Conservation (phyloP, 2,329 filamentous ascomycete genomes). For the Stagonosporopsis chrysanthemi region DNA sequence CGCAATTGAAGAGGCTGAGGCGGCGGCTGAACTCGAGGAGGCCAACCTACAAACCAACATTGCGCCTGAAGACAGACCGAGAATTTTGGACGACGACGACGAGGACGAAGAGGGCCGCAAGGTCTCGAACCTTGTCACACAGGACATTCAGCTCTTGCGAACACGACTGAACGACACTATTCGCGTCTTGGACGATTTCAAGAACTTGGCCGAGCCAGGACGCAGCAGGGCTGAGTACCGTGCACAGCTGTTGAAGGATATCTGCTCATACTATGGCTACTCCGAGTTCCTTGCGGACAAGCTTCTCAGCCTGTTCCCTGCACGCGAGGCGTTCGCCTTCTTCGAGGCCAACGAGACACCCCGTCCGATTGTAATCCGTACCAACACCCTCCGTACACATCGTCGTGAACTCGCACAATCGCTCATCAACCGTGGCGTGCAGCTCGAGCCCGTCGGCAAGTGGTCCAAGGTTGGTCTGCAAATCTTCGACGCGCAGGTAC, state of each 20-base stretch:
- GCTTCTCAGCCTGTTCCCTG: conserved; percentile 89
- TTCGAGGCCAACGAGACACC: conserved; percentile 98
- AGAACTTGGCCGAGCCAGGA: conserved; percentile 78
- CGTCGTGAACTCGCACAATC: conserved; percentile 85
- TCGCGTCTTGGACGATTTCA: conserved; percentile 87
- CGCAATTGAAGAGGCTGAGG: conserved; percentile 81
- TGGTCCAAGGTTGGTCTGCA: conserved; percentile 99
- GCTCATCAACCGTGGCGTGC: conserved; percentile 94
- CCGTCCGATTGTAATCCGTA: conserved; percentile 92
- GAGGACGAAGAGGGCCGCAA: conserved; percentile 67
- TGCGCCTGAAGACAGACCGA: conserved; percentile 71
- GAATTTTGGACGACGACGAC: conserved; percentile 67
- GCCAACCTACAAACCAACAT: conserved; percentile 93
- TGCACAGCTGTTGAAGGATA: conserved; percentile 83
- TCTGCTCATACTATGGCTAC: conserved; percentile 97
- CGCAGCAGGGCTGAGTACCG: conserved; percentile 90
- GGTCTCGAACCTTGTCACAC: conserved; percentile 68
- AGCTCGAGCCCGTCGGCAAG: conserved; percentile 94
- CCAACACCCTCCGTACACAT: conserved; percentile 87
- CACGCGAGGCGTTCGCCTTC: conserved; percentile 94
- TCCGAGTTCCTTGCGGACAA: conserved; percentile 95
- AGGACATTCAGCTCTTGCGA: conserved; percentile 87
- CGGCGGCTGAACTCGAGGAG: conserved; percentile 85
- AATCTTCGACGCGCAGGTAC: conserved; percentile 88
- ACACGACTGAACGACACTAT: conserved; percentile 92